phyloP scores from a whole-genome alignment of 345 rosid genomes.

The Salix suchowensis region DNA sequence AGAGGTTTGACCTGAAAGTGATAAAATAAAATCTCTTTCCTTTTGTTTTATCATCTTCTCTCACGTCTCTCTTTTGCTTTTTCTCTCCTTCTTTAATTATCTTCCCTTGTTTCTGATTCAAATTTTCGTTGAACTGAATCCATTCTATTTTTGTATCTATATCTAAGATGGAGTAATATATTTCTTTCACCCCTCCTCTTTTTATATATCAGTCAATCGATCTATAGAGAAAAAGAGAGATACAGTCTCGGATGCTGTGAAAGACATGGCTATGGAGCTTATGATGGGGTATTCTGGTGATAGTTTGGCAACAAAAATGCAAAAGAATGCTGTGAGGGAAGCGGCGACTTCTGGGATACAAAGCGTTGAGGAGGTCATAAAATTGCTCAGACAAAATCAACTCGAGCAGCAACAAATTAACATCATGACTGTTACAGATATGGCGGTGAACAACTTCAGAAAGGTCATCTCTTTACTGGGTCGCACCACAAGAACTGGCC shows the following conservation, averaged over 20 bases:
- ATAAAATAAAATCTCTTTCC: not conserved
- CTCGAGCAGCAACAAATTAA: slow-evolving; percentile 14
- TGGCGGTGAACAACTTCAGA: slow-evolving; percentile 66
- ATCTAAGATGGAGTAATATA: not conserved
- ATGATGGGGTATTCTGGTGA: slow-evolving; percentile 48
- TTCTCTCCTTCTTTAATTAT: not conserved
- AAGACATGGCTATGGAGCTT: slow-evolving; percentile 59
- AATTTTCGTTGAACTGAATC: not conserved
- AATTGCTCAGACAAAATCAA: slow-evolving; percentile 43
- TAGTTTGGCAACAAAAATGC: slow-evolving; percentile 34
- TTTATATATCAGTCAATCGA: not conserved
- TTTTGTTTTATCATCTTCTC: slow-evolving; percentile 10
- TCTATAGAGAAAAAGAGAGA: not conserved
- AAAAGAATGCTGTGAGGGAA: slow-evolving; percentile 57
- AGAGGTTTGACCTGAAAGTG: slow-evolving; percentile 35
- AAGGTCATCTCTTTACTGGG: slow-evolving; percentile 69
- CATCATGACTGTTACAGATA: slow-evolving; percentile 59
- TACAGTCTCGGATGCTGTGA: slow-evolving; percentile 12
- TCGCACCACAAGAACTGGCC: slow-evolving; percentile 66
- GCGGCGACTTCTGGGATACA: slow-evolving; percentile 78
- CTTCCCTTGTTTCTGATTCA: not conserved
- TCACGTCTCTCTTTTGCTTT: slow-evolving; percentile 10
- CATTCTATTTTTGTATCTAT: not conserved
- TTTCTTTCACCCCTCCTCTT: not conserved
- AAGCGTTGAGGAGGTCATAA: slow-evolving; percentile 69